Base-by-base conservation (phyloP, 805 yeast species). In the Teunomyces panamensis region DNA sequence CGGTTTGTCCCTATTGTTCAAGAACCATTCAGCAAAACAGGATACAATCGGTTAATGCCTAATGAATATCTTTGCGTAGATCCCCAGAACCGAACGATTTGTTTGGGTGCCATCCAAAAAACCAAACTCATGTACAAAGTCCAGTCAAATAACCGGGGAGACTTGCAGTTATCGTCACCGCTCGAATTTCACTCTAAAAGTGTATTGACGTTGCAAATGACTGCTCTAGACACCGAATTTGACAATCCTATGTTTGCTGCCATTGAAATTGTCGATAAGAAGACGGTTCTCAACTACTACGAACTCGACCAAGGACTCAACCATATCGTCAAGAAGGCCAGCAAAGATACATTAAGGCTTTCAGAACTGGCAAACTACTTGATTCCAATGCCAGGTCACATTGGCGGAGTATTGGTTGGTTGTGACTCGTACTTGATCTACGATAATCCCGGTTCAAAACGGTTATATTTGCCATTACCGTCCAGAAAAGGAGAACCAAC, bases 181-280 rank as follows among this genome's bases (percentile, higher is more conserved):
- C 63, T 90, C 42, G 96, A 88, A 52, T 83, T 87, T 1, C 72
- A 74, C 39, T 67, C 79, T 27, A 71, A 81, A 5, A 66, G 72
- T 29, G 56, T 67, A 0, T 58, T 89, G 7, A 81, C 90, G 0
- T 68, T 85, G 29, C 64, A 64, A 11, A 57, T 83, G 2, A 65
- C 78, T 13, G 85, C 86, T 0, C 60, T 92, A 42, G 96, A 90
- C 60, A 85, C 84, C 2, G 87, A 85, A 0, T 85, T 75, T 62
- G 94, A 86, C 14, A 90, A 89, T 58, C 98, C 98, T 0, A 60
- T 81, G 8, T 92, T 91, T 76, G 95, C 89, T 0, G 77, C 91
- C 0, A 65, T 94, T 6, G 98, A 92, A 59, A 67, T 79, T 6
- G 85, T 80, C 45, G 51, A 59, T 51, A 35, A 51, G 4, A 49